Evolutionary conservation across 805 yeast genomes (phyloP), one percentile per base, ranked within the genome.

Genomic region (Myxozyma nipponensis): DNA sequence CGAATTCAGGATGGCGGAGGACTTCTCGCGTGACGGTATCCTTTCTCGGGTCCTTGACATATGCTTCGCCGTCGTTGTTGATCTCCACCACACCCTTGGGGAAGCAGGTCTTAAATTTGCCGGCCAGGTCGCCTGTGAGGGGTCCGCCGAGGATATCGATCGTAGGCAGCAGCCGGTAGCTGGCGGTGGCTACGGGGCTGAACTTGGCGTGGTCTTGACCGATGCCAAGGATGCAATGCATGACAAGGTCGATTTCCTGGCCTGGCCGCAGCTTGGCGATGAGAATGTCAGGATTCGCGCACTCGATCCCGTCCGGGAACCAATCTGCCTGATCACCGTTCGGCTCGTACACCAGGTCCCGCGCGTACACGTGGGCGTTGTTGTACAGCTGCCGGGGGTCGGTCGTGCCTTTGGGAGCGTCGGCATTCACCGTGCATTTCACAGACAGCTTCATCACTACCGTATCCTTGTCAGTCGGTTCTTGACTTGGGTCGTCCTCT

Each of bases 11-110:
- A 69, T 93, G 96, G 69, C 98, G 82, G 61, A 93, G 76, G 10
- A 90, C 97, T 70, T 93, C 98, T 70, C 98, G 81, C 4, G 96
- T 87, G 37, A 93, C 98, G 1, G 98, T 93, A 69, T 93, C 98
- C 65, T 81, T 86, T 74, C 98, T 81, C 2, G 97, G 81, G 70
- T 93, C 96, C 56, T 82, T 77, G 13, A 93, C 95, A 59, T 66
- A 79, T 0, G 98, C 98, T 61, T 80, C 79, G 7, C 73, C 74
- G 4, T 76, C 65, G 25, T 44, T 28, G 35, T 61, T 52, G 47
- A 62, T 60, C 13, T 73, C 73, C 66, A 91, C 77, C 37, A 93
- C 98, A 28, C 98, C 98, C 2, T 84, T 77, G 25, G 98, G 91
- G 75, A 93, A 93, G 69, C 98, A 91, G 62, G 79, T 78, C 68